A percentile compares a stretch with the other conserved stretches of the same genome.
Conservation (phyloP, 2,329 filamentous ascomycete genomes). For the Penicillium vulpinum region DNA sequence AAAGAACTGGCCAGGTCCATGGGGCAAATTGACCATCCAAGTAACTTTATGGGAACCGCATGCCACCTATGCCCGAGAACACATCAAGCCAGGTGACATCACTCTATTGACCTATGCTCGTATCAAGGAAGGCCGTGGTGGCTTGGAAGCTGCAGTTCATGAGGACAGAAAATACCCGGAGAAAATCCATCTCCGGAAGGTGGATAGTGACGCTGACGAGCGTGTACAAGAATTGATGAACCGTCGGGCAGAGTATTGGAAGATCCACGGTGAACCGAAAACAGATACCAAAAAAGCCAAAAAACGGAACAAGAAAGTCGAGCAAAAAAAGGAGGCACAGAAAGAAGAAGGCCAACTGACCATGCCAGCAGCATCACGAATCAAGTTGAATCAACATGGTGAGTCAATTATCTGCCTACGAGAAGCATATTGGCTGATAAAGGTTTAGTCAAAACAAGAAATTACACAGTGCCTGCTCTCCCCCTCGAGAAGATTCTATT, state of each 20-base stretch:
- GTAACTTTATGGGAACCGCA: conserved; percentile 72
- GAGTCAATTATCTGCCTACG: conserved; percentile 19
- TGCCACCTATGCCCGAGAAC: conserved; percentile 55
- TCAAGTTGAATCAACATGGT: conserved; percentile 46
- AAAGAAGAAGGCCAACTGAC: conserved; percentile 33
- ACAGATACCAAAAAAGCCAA: conserved; percentile 42
- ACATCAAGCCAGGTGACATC: conserved; percentile 62
- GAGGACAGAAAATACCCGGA: conserved; percentile 55
- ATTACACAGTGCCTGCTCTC: conserved; percentile 43
- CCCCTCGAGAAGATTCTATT: conserved; percentile 53
- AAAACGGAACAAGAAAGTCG: conserved; percentile 30
- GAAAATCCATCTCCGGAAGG: conserved; percentile 60
- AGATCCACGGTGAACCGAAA: conserved; percentile 45
- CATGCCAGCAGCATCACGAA: conserved; percentile 26
- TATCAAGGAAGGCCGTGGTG: conserved; percentile 59
- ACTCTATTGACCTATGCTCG: conserved; percentile 71
- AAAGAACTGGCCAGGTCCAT: conserved; percentile 68
- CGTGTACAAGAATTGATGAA: conserved; percentile 59
- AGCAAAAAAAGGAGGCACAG: conserved; percentile 30
- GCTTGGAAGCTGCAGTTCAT: conserved; percentile 72
- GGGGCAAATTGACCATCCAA: conserved; percentile 69
- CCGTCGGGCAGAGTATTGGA: conserved; percentile 66
- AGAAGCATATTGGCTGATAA: neutral
- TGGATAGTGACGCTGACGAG: conserved; percentile 50
- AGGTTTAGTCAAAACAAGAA: conserved; percentile 49